A percentile compares a stretch with the other conserved stretches of the same genome.
These are phyloP conservation scores for Penicillium sp. DNA, from an alignment of 2,329 filamentous ascomycete genomes.

Conservation along the genomic window DNA sequence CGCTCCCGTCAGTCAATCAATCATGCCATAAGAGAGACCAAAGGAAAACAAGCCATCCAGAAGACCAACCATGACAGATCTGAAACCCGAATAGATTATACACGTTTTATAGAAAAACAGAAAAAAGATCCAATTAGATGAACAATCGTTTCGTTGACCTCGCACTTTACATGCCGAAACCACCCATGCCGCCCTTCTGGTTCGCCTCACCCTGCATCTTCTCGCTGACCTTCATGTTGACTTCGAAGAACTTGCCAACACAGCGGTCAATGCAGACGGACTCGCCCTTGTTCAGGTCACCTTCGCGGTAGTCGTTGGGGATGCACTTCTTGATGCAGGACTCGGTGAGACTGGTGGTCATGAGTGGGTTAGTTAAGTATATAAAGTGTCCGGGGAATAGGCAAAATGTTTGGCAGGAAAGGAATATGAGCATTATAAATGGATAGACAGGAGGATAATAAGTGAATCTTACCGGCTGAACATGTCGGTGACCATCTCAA, in stretches of 20 bases:
- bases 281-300: conserved; percentile 97
- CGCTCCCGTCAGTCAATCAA: too few relatives aligned
- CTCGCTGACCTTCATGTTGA: conserved; percentile 94
- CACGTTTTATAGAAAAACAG: too few relatives aligned
- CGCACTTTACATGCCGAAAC: conserved; percentile 34
- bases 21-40: too few relatives aligned
- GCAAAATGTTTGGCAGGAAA: too few relatives aligned
- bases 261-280: conserved; percentile 96
- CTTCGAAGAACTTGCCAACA: conserved; percentile 96
- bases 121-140: too few relatives aligned
- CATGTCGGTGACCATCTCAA: conserved; percentile 96
- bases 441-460: too few relatives aligned
- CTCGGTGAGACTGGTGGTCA: conserved; percentile 39
- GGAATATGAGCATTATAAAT: too few relatives aligned
- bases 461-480: conserved; percentile 69
- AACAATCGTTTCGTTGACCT: background rate
- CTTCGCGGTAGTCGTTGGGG: conserved; percentile 83
- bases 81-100: too few relatives aligned
- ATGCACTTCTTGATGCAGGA: conserved; percentile 92
- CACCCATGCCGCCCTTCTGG: conserved; percentile 49
- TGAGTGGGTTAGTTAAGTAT: too few relatives aligned
- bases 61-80: too few relatives aligned
- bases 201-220: conserved; percentile 80
- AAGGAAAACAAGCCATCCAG: too few relatives aligned
- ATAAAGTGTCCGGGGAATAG: background rate